Evolutionary conservation across 108 stramenopile species (phyloP), one percentile per base, ranked within the genome.

Genomic region (Fragilaria radians): DNA sequence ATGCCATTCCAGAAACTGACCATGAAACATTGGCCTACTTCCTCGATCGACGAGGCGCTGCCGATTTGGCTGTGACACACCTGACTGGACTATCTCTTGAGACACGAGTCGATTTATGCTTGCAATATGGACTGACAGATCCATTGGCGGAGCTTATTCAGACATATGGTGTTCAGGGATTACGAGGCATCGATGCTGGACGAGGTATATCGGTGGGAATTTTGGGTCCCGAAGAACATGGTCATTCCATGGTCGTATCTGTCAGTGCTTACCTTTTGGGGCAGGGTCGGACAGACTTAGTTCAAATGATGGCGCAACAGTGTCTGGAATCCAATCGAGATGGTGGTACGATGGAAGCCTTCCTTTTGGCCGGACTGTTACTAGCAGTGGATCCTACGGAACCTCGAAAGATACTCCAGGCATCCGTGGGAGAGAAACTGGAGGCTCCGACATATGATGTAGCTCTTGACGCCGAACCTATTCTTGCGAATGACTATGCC

Each of bases 21-120:
- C 85, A 88, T 32, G 86, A 91, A 63, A 72, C 57, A 30, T 56
- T 91, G 55, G 82, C 82, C 11, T 32, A 59, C 18, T 91, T 91
- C 62, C 59, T 91, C 55, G 81, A 84, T 45, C 80, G 86, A 29
- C 58, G 90, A 32, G 90, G 90, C 25, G 59, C 67, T 46, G 72
- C 77, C 23, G 76, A 68, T 22, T 53, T 91, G 49, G 86, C 82
- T 9, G 46, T 84, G n/a, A 50, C 57, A 0, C 58, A 80, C 30
- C 54, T 91, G 30, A 28, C 67, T 21, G 86, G 83, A 1, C 52
- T 91, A 17, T 88, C 86, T n/a, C 27, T 88, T 30, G 86, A 91
- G 54, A 80, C 68, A 0, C 72, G 70, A 9, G 67, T 88, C 29
- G 89, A 91, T 46, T 48, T 88, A 7, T 82, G 80, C 58, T 83